Conservation (phyloP, 139 green algal species). For the Volvox reticuliferus region DNA sequence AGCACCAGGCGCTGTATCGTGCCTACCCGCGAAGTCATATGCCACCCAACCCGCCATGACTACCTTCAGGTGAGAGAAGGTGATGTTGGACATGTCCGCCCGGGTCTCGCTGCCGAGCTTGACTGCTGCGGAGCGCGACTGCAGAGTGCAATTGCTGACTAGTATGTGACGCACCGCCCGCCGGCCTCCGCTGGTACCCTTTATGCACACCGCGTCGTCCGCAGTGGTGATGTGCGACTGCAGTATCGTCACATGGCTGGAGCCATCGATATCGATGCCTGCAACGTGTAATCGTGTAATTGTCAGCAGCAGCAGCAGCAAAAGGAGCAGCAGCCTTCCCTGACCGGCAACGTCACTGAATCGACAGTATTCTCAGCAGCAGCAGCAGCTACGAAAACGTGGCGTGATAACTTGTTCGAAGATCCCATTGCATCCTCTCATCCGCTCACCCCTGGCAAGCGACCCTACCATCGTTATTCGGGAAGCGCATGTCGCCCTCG, state of each 20-base stretch:
- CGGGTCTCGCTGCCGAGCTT: conserved; percentile 53
- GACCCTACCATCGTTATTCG: conserved; percentile 65
- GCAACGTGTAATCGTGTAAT: neutral
- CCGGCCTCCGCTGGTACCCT: conserved; percentile 36
- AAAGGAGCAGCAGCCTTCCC: no score
- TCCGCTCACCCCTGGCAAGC: neutral
- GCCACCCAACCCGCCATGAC: no score
- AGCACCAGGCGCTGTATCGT: no score
- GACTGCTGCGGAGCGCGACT: conserved; percentile 54
- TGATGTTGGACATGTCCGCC: conserved; percentile 44
- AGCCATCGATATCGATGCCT: conserved; percentile 65
- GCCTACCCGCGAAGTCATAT: no score
- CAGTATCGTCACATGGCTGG: conserved; percentile 42
- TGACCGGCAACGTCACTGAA: neutral
- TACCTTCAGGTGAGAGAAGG: conserved; percentile 20
- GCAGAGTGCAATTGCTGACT: conserved; percentile 47
- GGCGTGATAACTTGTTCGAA: no score
- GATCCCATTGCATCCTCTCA: no score
- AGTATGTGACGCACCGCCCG: neutral
- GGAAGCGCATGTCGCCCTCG: conserved; percentile 48
- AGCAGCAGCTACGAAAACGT: neutral
- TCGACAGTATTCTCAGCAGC: neutral
- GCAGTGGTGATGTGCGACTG: conserved; percentile 53
- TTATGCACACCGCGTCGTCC: conserved; percentile 66
- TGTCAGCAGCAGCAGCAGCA: neutral